Base-by-base conservation (phyloP, 768 basidiomycete genomes). In the Suillus weaverae region DNA sequence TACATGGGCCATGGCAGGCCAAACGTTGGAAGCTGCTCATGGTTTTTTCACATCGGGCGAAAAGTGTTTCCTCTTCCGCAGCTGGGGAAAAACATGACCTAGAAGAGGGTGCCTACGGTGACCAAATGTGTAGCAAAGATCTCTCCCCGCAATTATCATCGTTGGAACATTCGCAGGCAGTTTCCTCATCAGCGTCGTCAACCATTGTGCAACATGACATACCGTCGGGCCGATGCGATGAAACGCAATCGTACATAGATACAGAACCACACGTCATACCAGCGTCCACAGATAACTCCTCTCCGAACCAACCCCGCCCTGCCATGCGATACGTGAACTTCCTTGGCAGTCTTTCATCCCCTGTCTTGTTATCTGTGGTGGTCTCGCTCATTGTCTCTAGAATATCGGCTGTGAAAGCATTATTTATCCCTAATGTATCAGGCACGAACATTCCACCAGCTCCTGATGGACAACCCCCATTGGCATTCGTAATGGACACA, bases 381-480 rank as follows among this genome's bases (percentile, higher is more conserved):
- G n/a, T 82, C 35, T 76, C 85, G 0, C 81, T 90, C 62, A 79
- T 84, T 54, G 82, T 88, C 64, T 82, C 88, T 3, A 77, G 89
- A 38, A 71, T 89, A 2, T 81, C 83, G 1, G 75, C 78, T 13
- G 79, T 90, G 65, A 89, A 90, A 67, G 86, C 82, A 0, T 78
- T 91, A 2, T 90, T 91, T 66, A 77, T 88, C 1, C 63, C 76
- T 4, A 69, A 68, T n/a, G 78, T 86, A 3, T 74, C 80, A 2
- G 79, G 80, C 1, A 75, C 79, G 0, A 67, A 75, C 44, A 85
- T 84, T 62, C 81, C 82, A 3, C 55, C 77, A 22, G 85, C 87
- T 0, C 90, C 89, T 0, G 90, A 91, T 67, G 88, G 88, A 0
- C 80, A 84, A 65, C 88, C 90, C 0, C 89, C 88, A 0, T 83